phyloP scores from a whole-genome alignment of 257 asterid species.

The Nicotiana otophora region DNA sequence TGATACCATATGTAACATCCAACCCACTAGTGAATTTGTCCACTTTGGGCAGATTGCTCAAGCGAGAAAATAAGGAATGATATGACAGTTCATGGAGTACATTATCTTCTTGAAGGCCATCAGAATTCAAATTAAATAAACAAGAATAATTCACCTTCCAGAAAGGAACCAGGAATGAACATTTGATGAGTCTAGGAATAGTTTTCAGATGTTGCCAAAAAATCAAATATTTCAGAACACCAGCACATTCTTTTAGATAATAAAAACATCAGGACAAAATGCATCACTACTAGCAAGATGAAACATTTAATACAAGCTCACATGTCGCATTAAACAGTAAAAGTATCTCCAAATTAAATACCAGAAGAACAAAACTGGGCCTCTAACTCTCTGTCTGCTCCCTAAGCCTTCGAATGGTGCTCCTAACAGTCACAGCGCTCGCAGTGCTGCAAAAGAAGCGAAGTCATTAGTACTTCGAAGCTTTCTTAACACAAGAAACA shows the following conservation, averaged over 20 bases:
- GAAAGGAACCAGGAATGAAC: not conserved
- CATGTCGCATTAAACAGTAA: not conserved
- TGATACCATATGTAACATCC: too few relatives aligned
- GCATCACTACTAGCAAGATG: not conserved
- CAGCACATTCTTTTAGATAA: not conserved
- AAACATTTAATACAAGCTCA: not conserved
- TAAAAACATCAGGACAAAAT: not conserved
- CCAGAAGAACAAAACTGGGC: not conserved
- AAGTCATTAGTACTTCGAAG: not conserved
- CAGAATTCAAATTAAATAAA: not conserved
- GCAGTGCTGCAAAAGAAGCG: conserved; percentile 43
- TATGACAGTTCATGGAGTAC: too few relatives aligned
- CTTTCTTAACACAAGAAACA: not conserved
- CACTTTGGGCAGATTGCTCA: too few relatives aligned
- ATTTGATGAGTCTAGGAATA: not conserved
- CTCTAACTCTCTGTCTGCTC: conserved; percentile 54
- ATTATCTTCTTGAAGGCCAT: too few relatives aligned
- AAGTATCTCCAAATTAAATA: not conserved
- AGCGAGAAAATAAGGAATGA: too few relatives aligned
- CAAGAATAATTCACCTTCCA: not conserved
- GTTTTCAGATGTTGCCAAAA: not conserved
- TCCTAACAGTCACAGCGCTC: conserved; percentile 65
- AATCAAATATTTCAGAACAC: not conserved
- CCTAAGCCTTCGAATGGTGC: conserved; percentile 65
- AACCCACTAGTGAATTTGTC: too few relatives aligned